Base-by-base conservation (phyloP, 2,329 filamentous ascomycete genomes). In the Amauroascus verrucosus region DNA sequence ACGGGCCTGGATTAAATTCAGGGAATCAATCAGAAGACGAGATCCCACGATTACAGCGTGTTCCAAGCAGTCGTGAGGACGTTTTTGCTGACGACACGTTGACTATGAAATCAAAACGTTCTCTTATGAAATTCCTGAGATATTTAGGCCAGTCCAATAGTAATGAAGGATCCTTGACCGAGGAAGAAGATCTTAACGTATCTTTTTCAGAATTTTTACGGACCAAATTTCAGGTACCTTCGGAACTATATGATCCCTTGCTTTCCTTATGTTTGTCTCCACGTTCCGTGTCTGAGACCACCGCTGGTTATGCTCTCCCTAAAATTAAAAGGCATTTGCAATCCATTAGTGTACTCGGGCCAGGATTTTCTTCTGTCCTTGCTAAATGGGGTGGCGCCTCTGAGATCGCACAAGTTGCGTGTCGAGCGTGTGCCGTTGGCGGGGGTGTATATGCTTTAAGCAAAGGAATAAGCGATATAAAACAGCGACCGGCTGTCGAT, bases 311-410 rank as follows among this genome's bases (percentile, higher is more conserved):
- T 62, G 88, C 88, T 0, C 70, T 97, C 22, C 77, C 80, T 1
- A 77, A 81, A 24, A 86, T 97, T 54, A 78, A 85, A 60, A 81
- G 84, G 43, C 90, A 98, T 68, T 73, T 97, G 48, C 79, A 80
- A 13, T 96, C 91, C 0, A 90, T 94, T 69, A 90, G 91, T 6
- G 73, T 87, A 3, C 91, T 96, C 61, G 91, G 91, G 0, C 80
- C 86, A 46, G 89, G 91, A 8, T 97, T 97, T 65, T 87, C 87
- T 49, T 87, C 88, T 45, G 82, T 98, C 11, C 81, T 95, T 60
- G 85, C 90, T 20, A 96, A 95, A 75, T 98, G 89, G 84, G 91
- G 91, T 45, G 89, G 91, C 26, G 76, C 86, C 45, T 85, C 88
- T 30, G 91, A 98, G 70, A 82, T 97, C 56, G 82, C 86, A 28